These are phyloP conservation scores for Colletotrichum coccodes DNA, from an alignment of 2,329 filamentous ascomycete species.

Conservation along the genomic window DNA sequence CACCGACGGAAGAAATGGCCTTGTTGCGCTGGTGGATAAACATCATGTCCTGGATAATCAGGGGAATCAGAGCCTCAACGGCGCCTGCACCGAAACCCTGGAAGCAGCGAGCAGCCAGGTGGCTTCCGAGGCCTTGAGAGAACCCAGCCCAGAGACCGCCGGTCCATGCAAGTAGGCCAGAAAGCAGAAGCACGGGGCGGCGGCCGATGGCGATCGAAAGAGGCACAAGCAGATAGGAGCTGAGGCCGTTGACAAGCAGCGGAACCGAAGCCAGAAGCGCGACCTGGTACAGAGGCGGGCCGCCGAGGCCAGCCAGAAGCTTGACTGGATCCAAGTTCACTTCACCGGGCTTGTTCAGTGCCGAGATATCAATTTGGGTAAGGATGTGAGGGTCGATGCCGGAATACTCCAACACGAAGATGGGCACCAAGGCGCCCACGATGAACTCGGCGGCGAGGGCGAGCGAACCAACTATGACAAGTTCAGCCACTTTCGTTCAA, in stretches of 20 bases:
- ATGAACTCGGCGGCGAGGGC: conserved; percentile 36
- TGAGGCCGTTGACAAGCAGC: conserved; percentile 46
- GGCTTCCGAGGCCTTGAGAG: conserved; percentile 41
- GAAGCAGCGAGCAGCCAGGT: conserved; percentile 45
- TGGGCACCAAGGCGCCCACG: conserved; percentile 43
- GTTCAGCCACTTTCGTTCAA: background rate
- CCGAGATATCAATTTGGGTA: conserved; percentile 35
- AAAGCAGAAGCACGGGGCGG: conserved; percentile 46
- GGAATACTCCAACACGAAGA: conserved; percentile 47
- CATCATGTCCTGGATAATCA: conserved; percentile 50
- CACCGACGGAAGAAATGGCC: conserved; percentile 44
- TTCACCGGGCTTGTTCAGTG: conserved; percentile 29
- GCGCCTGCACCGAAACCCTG: conserved; percentile 48
- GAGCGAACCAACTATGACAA: conserved; percentile 26
- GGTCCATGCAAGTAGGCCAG: conserved; percentile 44
- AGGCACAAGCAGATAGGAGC: conserved; percentile 49
- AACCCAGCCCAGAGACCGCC: conserved; percentile 49
- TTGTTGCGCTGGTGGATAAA: conserved; percentile 50
- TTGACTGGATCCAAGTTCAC: conserved; percentile 40
- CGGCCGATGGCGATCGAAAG: conserved; percentile 49
- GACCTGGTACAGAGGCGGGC: conserved; percentile 42
- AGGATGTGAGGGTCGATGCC: conserved; percentile 44
- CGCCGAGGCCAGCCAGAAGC: conserved; percentile 40
- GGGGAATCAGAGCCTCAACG: conserved; percentile 47
- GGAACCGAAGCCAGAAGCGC: conserved; percentile 46